Percentiles rank a stretch among this genome's conserved stretches.
Evolutionary conservation across 2,329 filamentous ascomycete species (phyloP).

Genomic region (Knufia fluminis): DNA sequence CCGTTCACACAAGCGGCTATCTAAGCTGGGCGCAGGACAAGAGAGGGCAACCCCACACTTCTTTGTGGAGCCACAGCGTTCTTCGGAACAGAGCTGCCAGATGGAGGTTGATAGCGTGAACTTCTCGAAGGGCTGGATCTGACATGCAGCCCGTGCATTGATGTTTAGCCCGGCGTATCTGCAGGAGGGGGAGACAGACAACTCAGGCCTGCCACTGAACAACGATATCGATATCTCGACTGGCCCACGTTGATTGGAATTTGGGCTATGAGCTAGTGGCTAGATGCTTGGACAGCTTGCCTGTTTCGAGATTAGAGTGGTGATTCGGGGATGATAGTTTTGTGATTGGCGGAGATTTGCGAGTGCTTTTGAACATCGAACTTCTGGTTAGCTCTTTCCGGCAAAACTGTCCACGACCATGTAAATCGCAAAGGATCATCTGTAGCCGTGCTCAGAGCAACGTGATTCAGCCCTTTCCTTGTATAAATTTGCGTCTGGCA

Average conservation of each 20-base stretch:
- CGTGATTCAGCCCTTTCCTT: not conserved
- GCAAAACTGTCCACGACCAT: conserved; percentile 1
- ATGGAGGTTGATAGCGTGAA: not conserved
- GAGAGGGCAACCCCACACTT: not conserved
- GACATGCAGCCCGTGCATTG: not conserved
- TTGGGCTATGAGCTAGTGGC: not conserved
- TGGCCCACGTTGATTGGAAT: not conserved
- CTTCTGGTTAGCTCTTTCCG: not conserved
- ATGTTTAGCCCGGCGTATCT: not conserved
- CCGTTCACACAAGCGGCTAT: not conserved
- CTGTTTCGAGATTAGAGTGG: not conserved
- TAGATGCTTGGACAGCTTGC: conserved; percentile 4
- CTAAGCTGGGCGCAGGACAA: not conserved
- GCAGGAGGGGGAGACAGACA: not conserved
- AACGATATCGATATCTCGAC: not conserved
- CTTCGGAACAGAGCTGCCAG: conserved; percentile 4
- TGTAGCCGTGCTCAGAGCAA: not conserved
- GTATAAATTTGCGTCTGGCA: not conserved
- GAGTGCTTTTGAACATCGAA: not conserved
- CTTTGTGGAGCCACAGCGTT: not conserved
- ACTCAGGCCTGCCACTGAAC: not conserved
- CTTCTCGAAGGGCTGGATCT: not conserved
- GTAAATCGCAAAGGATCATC: not conserved
- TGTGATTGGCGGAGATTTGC: not conserved
- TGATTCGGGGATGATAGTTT: not conserved